phyloP scores from a whole-genome alignment of 805 yeast species.

The Metschnikowia chrysomelidarum region DNA sequence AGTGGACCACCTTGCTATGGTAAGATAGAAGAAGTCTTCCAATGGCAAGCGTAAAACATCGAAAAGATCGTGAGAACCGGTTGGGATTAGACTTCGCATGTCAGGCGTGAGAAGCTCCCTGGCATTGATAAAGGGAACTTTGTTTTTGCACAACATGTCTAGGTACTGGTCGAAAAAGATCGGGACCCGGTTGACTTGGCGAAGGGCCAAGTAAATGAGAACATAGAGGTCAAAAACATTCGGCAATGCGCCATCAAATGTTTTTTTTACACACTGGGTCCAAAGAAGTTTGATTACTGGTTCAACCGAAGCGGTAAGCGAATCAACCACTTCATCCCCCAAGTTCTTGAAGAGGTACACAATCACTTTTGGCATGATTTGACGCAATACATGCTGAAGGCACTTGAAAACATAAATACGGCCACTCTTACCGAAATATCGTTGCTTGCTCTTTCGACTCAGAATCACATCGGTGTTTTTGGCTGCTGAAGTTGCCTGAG shows the following conservation, averaged over 20 bases:
- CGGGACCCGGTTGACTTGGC: constrained; percentile 46
- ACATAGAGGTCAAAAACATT: constrained; percentile 31
- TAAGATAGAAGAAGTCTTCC: constrained; percentile 32
- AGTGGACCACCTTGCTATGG: constrained; percentile 14
- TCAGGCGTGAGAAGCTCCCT: constrained; percentile 37
- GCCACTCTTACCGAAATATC: constrained; percentile 50
- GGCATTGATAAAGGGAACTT: constrained; percentile 50
- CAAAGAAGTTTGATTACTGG: constrained; percentile 32
- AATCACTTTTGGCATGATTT: constrained; percentile 26
- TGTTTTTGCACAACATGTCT: constrained; percentile 38
- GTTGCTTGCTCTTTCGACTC: constrained; percentile 3
- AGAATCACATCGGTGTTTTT: constrained; percentile 1
- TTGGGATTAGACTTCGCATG: constrained; percentile 24
- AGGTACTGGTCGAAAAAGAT: constrained; percentile 50
- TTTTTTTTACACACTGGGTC: constrained; percentile 21
- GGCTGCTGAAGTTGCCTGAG: constrained; percentile 9
- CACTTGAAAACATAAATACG: constrained; percentile 42
- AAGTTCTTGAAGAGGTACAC: constrained; percentile 6
- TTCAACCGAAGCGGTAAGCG: constrained; percentile 2
- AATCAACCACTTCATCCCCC: constrained; percentile 1
- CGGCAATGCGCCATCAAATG: constrained; percentile 15
- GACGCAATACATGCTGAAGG: constrained; percentile 50
- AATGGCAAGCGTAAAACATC: constrained; percentile 42
- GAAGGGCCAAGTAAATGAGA: constrained; percentile 51
- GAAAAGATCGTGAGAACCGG: constrained; percentile 36